Evolutionary conservation across 768 basidiomycete species (phyloP).

Genomic region (Psilocybe sp.): DNA sequence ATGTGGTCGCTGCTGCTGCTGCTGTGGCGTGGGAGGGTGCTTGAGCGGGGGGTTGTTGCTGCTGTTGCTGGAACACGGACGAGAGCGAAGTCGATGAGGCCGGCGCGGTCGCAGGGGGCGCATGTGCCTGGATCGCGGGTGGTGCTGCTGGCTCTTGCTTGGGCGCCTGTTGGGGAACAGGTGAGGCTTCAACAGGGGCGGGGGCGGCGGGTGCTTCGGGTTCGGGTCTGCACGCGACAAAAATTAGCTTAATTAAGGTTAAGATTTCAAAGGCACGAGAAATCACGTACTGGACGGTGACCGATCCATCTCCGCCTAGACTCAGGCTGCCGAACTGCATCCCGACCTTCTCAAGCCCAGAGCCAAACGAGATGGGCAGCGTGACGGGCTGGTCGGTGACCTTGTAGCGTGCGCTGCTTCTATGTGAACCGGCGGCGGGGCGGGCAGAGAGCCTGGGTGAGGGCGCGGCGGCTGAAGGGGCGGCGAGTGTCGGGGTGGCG

Average conservation of each 20-base stretch:
- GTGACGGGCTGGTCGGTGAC: conserved; percentile 76
- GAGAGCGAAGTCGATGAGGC: conserved; percentile 33
- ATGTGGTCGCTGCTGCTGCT: conserved; percentile 27
- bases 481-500: conserved; percentile 27
- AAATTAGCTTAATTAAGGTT: conserved; percentile 8
- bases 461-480: conserved; percentile 38
- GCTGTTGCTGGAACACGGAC: conserved; percentile 48
- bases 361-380: conserved; percentile 68
- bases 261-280: conserved; percentile 1
- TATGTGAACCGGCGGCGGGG: conserved; percentile 49
- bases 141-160: conserved; percentile 22
- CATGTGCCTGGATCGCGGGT: conserved; percentile 19
- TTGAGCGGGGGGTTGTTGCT: conserved; percentile 30
- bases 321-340: conserved; percentile 90
- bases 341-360: conserved; percentile 72
- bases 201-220: conserved; percentile 33
- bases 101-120: conserved; percentile 36
- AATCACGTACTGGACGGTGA: conserved; percentile 52
- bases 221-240: conserved; percentile 23
- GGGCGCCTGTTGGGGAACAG: background rate
- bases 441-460: conserved; percentile 54
- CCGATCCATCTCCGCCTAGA: conserved; percentile 63
- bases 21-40: conserved; percentile 24
- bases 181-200: conserved; percentile 28
- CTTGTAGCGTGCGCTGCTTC: conserved; percentile 65